Evolutionary conservation across 352 stramenopile species (phyloP), one percentile per base, ranked within the genome.

Genomic region (Pythium phragmiticola): DNA sequence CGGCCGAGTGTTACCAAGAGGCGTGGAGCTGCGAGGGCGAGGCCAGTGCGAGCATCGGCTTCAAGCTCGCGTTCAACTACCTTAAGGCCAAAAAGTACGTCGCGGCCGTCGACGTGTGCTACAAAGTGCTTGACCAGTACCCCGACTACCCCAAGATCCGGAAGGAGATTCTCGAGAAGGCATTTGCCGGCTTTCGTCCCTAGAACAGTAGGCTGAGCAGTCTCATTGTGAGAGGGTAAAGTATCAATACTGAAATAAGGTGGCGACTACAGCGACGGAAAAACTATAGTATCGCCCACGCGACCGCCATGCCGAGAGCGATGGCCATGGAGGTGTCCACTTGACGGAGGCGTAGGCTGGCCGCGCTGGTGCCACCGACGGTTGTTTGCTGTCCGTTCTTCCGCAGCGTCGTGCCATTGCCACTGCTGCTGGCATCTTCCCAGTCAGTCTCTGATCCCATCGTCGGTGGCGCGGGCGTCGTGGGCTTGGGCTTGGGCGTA

Each of bases 51-150:
- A 78, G 73, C 9, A 94, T 97, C 50, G 95, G 90, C 26, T 98
- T 96, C 71, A 98, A 98, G 68, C 74, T 98, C 1, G 93, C 91
- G 7, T 98, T 98, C 73, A 98, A 98, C 66, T 98, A 98, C 73
- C 78, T 98, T 49, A 98, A 98, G 73, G 89, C 92, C 34, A 94
- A 94, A 64, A 90, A 92, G 48, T 94, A 84, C 52, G 88, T 98
- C 9, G 69, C 88, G 17, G 82, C 92, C 14, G 95, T 98, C 41
- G 92, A 98, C 63, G 86, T 98, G 8, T 97, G 90, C 67, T 77
- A 97, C 69, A 97, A 97, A 50, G 91, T 98, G 37, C 78, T 98
- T 30, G 78, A 92, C 59, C 80, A 89, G 63, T 98, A 97, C 71
- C 94, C 95, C 13, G 90, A 97, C 62, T 98, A 98, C 72, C 93